Evolutionary conservation across 192 early-diverging fungal species (phyloP).

Genomic region (Irineochytrium annulatum): DNA sequence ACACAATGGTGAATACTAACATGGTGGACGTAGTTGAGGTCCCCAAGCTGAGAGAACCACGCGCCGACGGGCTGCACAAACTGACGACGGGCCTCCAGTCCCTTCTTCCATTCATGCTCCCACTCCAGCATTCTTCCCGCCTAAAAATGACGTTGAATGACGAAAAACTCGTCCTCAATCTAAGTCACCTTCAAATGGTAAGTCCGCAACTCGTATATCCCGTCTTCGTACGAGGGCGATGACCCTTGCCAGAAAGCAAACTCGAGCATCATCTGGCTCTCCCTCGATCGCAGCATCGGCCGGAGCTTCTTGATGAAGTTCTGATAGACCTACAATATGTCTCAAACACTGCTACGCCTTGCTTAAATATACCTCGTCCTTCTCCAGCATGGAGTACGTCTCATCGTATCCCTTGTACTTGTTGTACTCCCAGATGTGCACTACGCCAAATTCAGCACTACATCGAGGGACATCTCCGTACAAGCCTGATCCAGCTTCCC

Average conservation of each 20-base stretch:
- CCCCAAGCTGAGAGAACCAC: conserved; percentile 91
- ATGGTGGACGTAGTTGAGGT: conserved; percentile 86
- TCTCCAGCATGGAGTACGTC: conserved; percentile 53
- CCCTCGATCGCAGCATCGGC: conserved; percentile 66
- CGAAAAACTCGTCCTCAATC: not conserved
- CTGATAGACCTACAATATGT: conserved; percentile 45
- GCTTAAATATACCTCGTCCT: conserved; percentile 53
- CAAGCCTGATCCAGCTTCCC: conserved; percentile 82
- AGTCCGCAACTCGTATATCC: conserved; percentile 88
- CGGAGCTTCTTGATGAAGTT: conserved; percentile 64
- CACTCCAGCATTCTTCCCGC: conserved; percentile 88
- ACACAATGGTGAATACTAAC: not conserved
- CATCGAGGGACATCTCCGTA: conserved; percentile 30
- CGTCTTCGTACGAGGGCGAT: conserved; percentile 70
- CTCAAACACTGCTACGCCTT: not conserved
- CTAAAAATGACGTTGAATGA: conserved; percentile 32
- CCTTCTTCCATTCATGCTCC: conserved; percentile 86
- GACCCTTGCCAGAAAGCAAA: conserved; percentile 78
- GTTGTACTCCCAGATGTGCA: conserved; percentile 94
- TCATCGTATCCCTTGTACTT: conserved; percentile 77
- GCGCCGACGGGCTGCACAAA: conserved; percentile 91
- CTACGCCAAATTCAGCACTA: conserved; percentile 28
- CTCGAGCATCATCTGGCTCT: conserved; percentile 85
- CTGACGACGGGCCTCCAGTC: conserved; percentile 80
- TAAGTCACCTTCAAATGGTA: conserved; percentile 69